Conservation (phyloP, 805 yeast genomes). For the Candida schatavii region DNA sequence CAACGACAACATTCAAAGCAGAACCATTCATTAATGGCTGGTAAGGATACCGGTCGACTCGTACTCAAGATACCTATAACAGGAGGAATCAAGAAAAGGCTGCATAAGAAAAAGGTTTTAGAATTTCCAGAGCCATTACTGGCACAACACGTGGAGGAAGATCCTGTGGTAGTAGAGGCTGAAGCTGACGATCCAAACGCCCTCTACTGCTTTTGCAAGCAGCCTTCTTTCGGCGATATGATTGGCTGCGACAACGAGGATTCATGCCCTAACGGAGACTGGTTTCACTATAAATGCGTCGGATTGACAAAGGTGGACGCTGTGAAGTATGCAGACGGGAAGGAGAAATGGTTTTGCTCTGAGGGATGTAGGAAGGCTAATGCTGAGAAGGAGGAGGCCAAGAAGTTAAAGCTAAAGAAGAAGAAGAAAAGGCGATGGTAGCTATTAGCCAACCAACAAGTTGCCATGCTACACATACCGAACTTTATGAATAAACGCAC, state of each 20-base stretch:
- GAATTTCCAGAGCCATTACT: too few species aligned
- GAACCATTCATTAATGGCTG: too few species aligned
- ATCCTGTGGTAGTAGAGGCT: not conserved
- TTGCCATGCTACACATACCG: not conserved
- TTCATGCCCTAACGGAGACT: slow-evolving; percentile 42
- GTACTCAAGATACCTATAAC: not conserved
- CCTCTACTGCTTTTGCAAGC: slow-evolving; percentile 85
- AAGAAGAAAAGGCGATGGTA: slow-evolving; percentile 12
- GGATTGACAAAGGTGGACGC: slow-evolving; percentile 40
- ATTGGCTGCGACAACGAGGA: slow-evolving; percentile 82
- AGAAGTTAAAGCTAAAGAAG: slow-evolving; percentile 10
- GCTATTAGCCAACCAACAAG: too few species aligned
- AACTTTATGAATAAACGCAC: too few species aligned
- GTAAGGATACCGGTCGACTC: too few species aligned
- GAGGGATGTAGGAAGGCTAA: slow-evolving; percentile 24
- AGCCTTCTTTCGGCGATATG: slow-evolving; percentile 94
- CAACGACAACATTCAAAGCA: too few species aligned
- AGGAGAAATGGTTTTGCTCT: slow-evolving; percentile 40
- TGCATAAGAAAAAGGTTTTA: not conserved
- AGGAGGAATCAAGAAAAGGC: not conserved
- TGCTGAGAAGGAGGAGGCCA: slow-evolving; percentile 9
- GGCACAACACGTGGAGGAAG: not conserved
- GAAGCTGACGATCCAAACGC: slow-evolving; percentile 21
- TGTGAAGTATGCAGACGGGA: slow-evolving; percentile 29
- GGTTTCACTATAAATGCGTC: slow-evolving; percentile 47